A percentile compares a stretch with the other conserved stretches of the same genome.
These are phyloP conservation scores for Syzygium aromaticum DNA, from an alignment of 345 rosid species.

Conservation along the genomic window DNA sequence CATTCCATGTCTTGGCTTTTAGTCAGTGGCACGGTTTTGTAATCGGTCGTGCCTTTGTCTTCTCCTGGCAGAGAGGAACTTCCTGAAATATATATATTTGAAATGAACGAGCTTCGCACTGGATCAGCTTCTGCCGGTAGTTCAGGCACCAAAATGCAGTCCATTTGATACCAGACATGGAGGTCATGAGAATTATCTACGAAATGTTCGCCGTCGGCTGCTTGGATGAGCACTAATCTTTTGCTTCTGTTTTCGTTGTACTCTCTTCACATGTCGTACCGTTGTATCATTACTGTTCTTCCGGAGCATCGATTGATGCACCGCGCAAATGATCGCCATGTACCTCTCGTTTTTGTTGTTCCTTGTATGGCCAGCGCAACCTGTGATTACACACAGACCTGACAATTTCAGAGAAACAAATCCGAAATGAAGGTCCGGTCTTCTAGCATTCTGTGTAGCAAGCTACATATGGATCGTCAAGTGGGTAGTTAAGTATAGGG, in stretches of 20 bases:
- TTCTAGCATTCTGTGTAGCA: neutral
- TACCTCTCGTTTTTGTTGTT: neutral
- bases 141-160: neutral
- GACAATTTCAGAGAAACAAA: neutral
- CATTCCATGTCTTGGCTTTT: neutral
- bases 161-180: neutral
- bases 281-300: neutral
- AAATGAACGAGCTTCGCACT: neutral
- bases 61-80: slow-evolving; percentile 44
- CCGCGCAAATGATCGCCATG: neutral
- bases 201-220: neutral
- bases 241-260: neutral
- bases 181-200: neutral
- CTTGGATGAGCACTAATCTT: neutral
- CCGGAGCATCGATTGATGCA: neutral
- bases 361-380: neutral
- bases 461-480: neutral
- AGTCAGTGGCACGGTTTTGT: neutral
- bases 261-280: neutral
- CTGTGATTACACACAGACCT: neutral
- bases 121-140: slow-evolving; percentile 5
- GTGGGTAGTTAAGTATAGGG: neutral
- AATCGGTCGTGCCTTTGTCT: neutral
- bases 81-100: slow-evolving; percentile 47
- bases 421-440: neutral